Evolutionary conservation across 2,329 filamentous ascomycete genomes (phyloP).

Genomic region (Blastomyces gilchristii): DNA sequence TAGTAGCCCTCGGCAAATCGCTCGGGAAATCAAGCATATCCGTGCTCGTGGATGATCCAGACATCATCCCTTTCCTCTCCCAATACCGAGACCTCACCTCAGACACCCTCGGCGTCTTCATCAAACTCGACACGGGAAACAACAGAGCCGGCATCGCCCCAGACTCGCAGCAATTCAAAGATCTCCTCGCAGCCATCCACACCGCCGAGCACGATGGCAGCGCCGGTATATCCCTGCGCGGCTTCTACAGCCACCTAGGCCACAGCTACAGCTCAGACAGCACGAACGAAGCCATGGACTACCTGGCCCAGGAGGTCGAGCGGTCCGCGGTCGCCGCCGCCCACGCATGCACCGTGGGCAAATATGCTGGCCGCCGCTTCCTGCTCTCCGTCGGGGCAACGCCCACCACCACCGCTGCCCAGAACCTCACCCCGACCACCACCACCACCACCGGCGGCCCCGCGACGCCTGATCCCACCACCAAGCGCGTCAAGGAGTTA

Average conservation of each 20-base stretch:
- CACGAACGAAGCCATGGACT: conserved; percentile 48
- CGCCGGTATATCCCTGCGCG: conserved; percentile 39
- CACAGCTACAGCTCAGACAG: conserved; percentile 54
- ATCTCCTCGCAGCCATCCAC: conserved; percentile 19
- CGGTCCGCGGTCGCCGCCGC: conserved; percentile 28
- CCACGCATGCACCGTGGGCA: conserved; percentile 12
- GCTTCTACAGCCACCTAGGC: conserved; percentile 63
- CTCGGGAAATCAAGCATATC: conserved; percentile 49
- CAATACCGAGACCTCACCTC: conserved; percentile 37
- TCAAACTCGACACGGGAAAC: conserved; percentile 65
- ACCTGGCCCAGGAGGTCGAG: conserved; percentile 50
- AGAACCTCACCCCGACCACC: conserved; percentile 46
- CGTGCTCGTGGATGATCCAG: conserved; percentile 57
- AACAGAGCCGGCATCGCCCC: conserved; percentile 56
- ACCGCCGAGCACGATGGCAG: conserved; percentile 17
- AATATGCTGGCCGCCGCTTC: conserved; percentile 23
- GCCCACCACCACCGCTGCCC: conserved; percentile 57
- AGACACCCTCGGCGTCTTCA: conserved; percentile 44
- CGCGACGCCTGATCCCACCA: conserved; percentile 14
- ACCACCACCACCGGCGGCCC: too few species aligned
- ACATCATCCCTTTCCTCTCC: conserved; percentile 46
- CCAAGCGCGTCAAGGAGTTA: conserved; percentile 11
- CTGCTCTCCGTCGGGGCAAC: conserved; percentile 63
- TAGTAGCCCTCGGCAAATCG: conserved; percentile 45
- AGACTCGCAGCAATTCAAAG: conserved; percentile 29